Evolutionary conservation across 768 basidiomycete genomes (phyloP), one percentile per base, ranked within the genome.

Genomic region (Leucocoprinus birnbaumii): DNA sequence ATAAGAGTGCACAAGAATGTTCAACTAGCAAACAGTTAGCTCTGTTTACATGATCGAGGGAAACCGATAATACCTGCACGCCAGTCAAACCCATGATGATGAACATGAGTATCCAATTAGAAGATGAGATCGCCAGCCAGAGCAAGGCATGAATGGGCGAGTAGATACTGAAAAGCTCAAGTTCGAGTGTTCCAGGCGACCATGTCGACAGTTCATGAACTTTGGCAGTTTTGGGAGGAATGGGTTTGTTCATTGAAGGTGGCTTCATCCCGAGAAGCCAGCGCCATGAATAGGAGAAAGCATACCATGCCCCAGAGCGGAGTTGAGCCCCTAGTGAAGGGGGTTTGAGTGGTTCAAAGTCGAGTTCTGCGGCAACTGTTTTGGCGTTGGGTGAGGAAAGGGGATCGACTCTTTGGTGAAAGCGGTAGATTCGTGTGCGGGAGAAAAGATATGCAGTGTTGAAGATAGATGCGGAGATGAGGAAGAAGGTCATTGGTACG

Each of bases 141-240:
- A 91, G 64, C 42, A 90, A 64, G 1, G 80, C 76, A 61, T 93
- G 90, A 13, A 79, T 83, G 38, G 91, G 91, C 1, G 91, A 93
- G 69, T 92, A 94, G 22, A 91, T 68, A 40, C 80, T 77, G 58
- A 94, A 86, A 26, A 94, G 71, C 59, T 76, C 77, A 58, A 82
- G 74, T 64, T 92, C 89, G 38, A 89, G 69, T 59, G 85, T 83
- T 18, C 82, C 84, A 2, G 92, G 91, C 11, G 78, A 73, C 91
- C 91, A 94, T 45, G 88, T 77, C 49, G 89, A 84, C 48, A 94
- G 69, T 64, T 89, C 85, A 64, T 91, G 89, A n/a, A 92, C 80
- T 43, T 77, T 75, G 25, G 78, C 70, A 3, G 70, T 73, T 14
- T 71, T 72, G 18, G 74, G 71, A 24, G 68, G 68, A 24, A 71